Evolutionary conservation across 2,329 filamentous ascomycete species (phyloP), one percentile per base, ranked within the genome.

Genomic region (Gnomoniopsis smithogilvyi): DNA sequence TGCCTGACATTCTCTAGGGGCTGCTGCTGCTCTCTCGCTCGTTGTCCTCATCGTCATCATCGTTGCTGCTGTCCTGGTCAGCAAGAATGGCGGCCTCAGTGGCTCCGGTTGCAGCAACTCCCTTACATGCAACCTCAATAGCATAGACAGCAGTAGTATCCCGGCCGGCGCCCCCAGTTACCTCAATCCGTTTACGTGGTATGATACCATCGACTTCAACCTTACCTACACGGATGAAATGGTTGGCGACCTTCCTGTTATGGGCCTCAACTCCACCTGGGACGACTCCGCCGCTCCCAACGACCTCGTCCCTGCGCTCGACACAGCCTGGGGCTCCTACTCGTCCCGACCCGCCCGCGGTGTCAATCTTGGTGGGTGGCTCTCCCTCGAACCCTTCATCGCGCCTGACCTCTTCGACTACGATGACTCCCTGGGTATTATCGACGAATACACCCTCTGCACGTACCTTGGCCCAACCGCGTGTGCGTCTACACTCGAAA

Each of bases 301-400:
- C 70, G 79, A 85, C 19, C 86, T 92, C 34, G 92, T 96, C 0
- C 90, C 92, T 0, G 79, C 91, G 1, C 79, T 99, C 7, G 83
- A 91, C 65, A 80, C 93, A 62, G 68, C 80, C 1, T 97, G 94
- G 83, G 86, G 86, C 7, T 78, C 88, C 2, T 99, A 98, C 67
- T 84, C 86, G 2, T 85, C 84, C 22, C 86, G 81, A 56, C 92
- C 93, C 2, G 92, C 96, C 24, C 86, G 94, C 7, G 95, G 95
- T 1, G 91, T 98, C 38, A 98, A 96, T 67, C 72, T 98, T 1
- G 95, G 95, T 53, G 95, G 95, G 14, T 99, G 95, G 95, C 83
- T 99, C 1, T 90, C 89, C 2, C 77, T 99, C 14, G 95, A 99
- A 69, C 95, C 95, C 0, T 97, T 96, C 72, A 98, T 99, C 70